Base-by-base conservation (phyloP, 805 yeast genomes). In the Phaffomyces opuntiae region DNA sequence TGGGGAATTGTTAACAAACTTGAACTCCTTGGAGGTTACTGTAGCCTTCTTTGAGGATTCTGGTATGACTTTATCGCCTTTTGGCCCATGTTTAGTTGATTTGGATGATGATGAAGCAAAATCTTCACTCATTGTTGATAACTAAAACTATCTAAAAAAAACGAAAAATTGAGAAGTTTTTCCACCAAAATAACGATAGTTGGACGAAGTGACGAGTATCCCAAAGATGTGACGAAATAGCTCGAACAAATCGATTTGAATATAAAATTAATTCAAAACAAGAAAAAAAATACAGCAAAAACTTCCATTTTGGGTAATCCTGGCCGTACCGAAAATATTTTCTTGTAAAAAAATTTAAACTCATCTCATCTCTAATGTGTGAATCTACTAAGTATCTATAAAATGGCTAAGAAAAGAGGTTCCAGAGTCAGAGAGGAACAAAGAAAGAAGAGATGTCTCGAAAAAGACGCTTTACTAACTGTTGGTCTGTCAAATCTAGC, bases 371-470 rank as follows among this genome's bases (percentile, higher is more conserved):
- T n/a, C 9, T 33, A 33, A 9, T n/a, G 17, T 7, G 21, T 33
- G 19, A 33, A 17, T 35, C 4, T 3, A 9, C 17, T 2, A 9
- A 11, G 7, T 9, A 17, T 9, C 19, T 19, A 17, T 24, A 12
- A 11, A 24, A 69, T 70, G 74, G 73, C 49, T 4, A 68, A 62
- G 46, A 66, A 70, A 53, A 66, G 66, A 51, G 53, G 59, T 7
- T 63, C 57, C 49, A 65, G 66, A 50, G 53, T 68, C 26, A 62
- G 56, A 8, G 73, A 69, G 32, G 54, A 57, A 35, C 57, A 54
- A 46, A 43, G 63, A 25, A 54, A 56, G 47, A 54, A 46, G 48
- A 57, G 53, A 49, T 49, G 50, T 26, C 47, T 48, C 7, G 55
- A 55, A 9, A 52, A 55, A 38, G 63, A 59, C 29, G 43, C 56